Evolutionary conservation across 805 yeast species (phyloP).

Genomic region (Wickerhamiella shivajii): DNA sequence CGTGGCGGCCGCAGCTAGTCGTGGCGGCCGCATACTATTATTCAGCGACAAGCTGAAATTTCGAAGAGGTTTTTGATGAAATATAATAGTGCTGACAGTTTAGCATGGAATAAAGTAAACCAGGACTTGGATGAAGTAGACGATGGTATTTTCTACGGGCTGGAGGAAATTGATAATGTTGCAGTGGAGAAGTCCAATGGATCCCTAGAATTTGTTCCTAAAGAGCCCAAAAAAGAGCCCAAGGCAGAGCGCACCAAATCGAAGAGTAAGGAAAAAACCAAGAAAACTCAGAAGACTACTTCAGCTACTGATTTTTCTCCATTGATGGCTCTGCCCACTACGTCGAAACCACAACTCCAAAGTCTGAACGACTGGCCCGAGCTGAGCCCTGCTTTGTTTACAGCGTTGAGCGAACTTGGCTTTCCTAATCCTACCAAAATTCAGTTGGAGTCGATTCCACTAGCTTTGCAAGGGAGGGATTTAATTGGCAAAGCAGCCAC

Average conservation of each 20-base stretch:
- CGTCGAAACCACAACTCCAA: conserved; percentile 14
- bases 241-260: conserved; percentile 6
- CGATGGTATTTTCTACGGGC: conserved; percentile 79
- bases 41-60: no score
- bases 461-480: conserved; percentile 58
- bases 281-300: conserved; percentile 3
- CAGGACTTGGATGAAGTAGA: conserved; percentile 51
- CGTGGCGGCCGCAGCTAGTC: no score
- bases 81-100: no score
- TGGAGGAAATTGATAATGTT: conserved; percentile 91
- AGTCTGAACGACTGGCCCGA: conserved; percentile 25
- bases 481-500: conserved; percentile 93
- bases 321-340: conserved; percentile 7
- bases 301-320: conserved; percentile 13
- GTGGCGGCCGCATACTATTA: no score
- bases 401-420: conserved; percentile 43
- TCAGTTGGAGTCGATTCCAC: conserved; percentile 62
- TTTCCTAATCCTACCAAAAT: conserved; percentile 71
- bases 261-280: conserved; percentile 10
- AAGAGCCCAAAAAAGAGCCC: conserved; percentile 22
- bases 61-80: no score
- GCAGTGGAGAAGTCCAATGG: conserved; percentile 66
- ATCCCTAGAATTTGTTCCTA: conserved; percentile 32
- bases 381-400: conserved; percentile 32
- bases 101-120: conserved; percentile 56